Percentiles rank a stretch among this genome's conserved stretches.
phyloP scores from a whole-genome alignment of 352 stramenopile genomes.

The Phytophthora pisi region DNA sequence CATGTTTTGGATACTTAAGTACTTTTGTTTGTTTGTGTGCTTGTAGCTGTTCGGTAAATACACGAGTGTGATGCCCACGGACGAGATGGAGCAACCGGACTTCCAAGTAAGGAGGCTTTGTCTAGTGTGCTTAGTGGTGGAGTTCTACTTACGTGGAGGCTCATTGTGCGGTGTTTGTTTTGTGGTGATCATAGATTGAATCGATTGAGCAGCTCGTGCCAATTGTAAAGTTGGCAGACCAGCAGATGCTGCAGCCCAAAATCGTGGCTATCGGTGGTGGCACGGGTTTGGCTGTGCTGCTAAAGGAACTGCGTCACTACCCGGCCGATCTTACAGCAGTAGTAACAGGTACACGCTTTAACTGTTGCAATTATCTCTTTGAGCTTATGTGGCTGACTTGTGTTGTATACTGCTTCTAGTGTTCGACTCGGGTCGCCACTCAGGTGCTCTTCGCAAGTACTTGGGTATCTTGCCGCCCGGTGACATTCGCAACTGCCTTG shows the following conservation, averaged over 20 bases:
- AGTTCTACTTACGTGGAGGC: neutral
- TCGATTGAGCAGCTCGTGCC: conserved; percentile 78
- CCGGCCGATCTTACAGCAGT: conserved; percentile 86
- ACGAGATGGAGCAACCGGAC: conserved; percentile 81
- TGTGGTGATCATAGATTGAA: conserved; percentile 51
- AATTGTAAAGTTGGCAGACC: conserved; percentile 77
- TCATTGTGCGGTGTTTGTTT: neutral
- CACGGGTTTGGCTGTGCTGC: conserved; percentile 79
- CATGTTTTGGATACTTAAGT: conserved; percentile 3
- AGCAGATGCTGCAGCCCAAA: conserved; percentile 82
- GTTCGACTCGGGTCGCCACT: conserved; percentile 86
- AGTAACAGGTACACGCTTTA: conserved; percentile 57
- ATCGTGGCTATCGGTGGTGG: conserved; percentile 85
- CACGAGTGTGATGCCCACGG: conserved; percentile 82
- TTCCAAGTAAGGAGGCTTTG: conserved; percentile 56
- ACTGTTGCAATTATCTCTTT: neutral
- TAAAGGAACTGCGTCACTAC: conserved; percentile 87
- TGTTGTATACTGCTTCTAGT: conserved; percentile 32
- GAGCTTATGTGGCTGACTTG: neutral
- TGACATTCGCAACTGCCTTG: conserved; percentile 88
- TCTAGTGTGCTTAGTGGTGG: neutral
- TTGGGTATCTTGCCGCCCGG: conserved; percentile 82
- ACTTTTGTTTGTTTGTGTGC: conserved; percentile 5
- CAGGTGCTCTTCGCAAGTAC: conserved; percentile 80
- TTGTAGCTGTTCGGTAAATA: conserved; percentile 85